Evolutionary conservation across 1,284 basidiomycete genomes (phyloP).

Genomic region (Garcileccinum viscosum): DNA sequence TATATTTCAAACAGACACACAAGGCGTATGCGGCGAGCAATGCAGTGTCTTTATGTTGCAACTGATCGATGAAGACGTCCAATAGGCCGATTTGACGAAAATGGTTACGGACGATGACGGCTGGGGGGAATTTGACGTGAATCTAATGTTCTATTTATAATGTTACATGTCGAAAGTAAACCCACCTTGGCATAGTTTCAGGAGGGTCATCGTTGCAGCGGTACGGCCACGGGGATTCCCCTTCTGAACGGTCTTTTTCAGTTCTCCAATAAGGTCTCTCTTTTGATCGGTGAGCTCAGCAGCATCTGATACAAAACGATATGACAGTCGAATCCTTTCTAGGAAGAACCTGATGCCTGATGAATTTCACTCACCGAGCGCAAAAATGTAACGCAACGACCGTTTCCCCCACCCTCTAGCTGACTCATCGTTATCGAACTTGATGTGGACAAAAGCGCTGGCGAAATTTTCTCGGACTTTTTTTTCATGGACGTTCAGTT

Average conservation of each 20-base stretch:
- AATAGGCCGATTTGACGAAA: conserved; percentile 2
- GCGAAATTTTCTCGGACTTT: conserved; percentile 25
- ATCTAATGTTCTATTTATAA: not conserved
- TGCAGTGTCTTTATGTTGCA: conserved; percentile 13
- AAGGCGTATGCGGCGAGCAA: conserved; percentile 24
- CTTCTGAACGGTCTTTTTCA: conserved; percentile 8
- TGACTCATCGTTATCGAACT: not conserved
- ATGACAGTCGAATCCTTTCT: not conserved
- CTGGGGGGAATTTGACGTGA: conserved; percentile 12
- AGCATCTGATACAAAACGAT: conserved; percentile 10
- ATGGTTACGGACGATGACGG: not conserved
- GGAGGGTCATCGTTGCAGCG: conserved; percentile 28
- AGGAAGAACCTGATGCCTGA: not conserved
- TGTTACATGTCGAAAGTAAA: not conserved
- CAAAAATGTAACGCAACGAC: conserved; percentile 22
- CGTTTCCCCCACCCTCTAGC: not conserved
- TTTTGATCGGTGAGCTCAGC: not conserved
- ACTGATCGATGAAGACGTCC: conserved; percentile 15
- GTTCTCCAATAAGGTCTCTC: conserved; percentile 11
- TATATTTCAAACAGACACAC: conserved; percentile 13
- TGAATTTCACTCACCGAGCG: conserved; percentile 18
- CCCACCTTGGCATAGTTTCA: conserved; percentile 24
- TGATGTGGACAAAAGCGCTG: conserved; percentile 14
- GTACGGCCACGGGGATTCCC: conserved; percentile 22
- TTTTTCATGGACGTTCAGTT: conserved; percentile 6